These are phyloP conservation scores for Stevia rebaudiana DNA, from an alignment of 140 eudicot species.

Conservation along the genomic window DNA sequence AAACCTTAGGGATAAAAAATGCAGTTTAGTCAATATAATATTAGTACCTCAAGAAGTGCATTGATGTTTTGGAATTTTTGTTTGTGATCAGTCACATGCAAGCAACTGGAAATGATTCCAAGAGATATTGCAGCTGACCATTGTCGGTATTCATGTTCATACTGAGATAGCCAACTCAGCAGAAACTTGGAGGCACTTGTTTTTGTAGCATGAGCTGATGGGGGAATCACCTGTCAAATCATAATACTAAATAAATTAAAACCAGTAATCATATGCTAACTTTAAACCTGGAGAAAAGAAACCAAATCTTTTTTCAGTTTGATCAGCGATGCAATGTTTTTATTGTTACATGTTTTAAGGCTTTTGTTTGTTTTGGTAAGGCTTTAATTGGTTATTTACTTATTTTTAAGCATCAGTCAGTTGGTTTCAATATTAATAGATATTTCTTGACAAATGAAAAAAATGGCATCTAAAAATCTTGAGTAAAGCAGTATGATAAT, in stretches of 20 bases:
- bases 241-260: conserved; percentile 10
- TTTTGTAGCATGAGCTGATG: conserved; percentile 80
- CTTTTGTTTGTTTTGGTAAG: conserved; percentile 1
- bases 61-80: conserved; percentile 63
- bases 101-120: conserved; percentile 79
- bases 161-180: conserved; percentile 69
- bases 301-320: neutral
- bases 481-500: conserved; percentile 25
- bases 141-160: conserved; percentile 93
- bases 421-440: conserved; percentile 6
- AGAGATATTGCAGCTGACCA: conserved; percentile 98
- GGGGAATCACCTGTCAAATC: conserved; percentile 65
- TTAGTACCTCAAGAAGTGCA: conserved; percentile 72
- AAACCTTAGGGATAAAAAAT: no score
- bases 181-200: conserved; percentile 73
- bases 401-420: no score
- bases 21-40: no score
- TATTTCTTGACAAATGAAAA: neutral
- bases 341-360: neutral
- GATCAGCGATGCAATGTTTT: neutral
- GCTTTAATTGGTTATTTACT: neutral
- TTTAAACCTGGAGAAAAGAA: neutral
- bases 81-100: conserved; percentile 79
- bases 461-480: conserved; percentile 1
- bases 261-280: conserved; percentile 4